Conservation (phyloP, 176 grass and related monocot genomes). For the Carex littledalei region DNA sequence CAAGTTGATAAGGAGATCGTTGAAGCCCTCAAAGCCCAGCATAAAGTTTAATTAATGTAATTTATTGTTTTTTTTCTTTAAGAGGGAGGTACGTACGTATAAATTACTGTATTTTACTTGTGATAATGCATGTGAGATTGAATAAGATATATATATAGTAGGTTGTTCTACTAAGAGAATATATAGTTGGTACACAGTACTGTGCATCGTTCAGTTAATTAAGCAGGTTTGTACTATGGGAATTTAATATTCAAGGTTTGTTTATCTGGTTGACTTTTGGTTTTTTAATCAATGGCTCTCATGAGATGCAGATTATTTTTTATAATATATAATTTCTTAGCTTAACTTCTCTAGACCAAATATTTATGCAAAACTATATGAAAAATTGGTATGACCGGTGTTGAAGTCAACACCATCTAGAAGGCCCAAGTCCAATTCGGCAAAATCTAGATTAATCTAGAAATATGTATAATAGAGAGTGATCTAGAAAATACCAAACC, state of each 20-base stretch:
- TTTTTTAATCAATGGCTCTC: not conserved
- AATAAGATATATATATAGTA: not conserved
- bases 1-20: constrained; percentile 29
- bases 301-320: not conserved
- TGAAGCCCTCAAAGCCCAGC: constrained; percentile 21
- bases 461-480: too few species aligned
- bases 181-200: constrained; percentile 10
- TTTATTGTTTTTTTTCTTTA: too few species aligned
- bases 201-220: not conserved
- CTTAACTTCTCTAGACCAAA: not conserved
- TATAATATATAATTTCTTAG: not conserved
- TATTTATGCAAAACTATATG: not conserved
- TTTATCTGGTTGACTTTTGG: not conserved
- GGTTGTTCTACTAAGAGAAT: not conserved
- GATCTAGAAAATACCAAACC: too few species aligned
- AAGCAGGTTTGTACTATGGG: not conserved
- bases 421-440: too few species aligned
- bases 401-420: too few species aligned
- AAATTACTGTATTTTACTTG: not conserved
- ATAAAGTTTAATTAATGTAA: constrained; percentile 7
- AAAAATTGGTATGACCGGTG: not conserved
- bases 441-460: too few species aligned
- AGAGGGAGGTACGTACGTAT: not conserved
- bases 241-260: too few species aligned
- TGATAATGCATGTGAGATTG: constrained; percentile 11